A percentile compares a stretch with the other conserved stretches of the same genome.
These are phyloP conservation scores for Mycena amicta DNA, from an alignment of 768 basidiomycete species.

Conservation along the genomic window DNA sequence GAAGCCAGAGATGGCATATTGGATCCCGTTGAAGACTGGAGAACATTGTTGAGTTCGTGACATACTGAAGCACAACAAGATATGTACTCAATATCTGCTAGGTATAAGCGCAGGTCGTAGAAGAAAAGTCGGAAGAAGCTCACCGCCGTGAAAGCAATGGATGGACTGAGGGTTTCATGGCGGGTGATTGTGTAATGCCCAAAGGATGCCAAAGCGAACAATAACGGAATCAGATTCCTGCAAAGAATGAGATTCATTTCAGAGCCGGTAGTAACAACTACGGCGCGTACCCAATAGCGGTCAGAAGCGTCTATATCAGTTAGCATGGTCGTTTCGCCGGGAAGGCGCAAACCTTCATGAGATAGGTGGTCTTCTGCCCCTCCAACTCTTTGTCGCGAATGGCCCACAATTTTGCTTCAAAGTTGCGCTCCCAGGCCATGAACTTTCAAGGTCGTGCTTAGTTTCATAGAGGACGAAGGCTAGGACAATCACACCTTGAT, in stretches of 20 bases:
- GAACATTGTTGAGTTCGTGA: no score
- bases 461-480: not conserved
- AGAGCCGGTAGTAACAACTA: not conserved
- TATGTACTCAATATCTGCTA: no score
- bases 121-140: no score
- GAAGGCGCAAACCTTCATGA: slow-evolving; percentile 47
- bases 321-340: not conserved
- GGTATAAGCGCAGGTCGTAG: no score
- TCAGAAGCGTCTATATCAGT: not conserved
- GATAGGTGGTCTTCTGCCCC: slow-evolving; percentile 65
- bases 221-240: slow-evolving; percentile 34
- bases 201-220: slow-evolving; percentile 37
- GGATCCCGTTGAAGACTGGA: slow-evolving; percentile 62
- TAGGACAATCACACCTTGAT: slow-evolving; percentile 1
- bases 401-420: slow-evolving; percentile 57
- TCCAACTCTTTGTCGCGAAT: slow-evolving; percentile 64
- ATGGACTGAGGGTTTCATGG: slow-evolving; percentile 55
- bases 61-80: no score
- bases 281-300: no score
- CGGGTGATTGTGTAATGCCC: slow-evolving; percentile 55
- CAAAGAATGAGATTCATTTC: not conserved
- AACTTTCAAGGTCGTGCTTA: slow-evolving; percentile 41
- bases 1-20: slow-evolving; percentile 63
- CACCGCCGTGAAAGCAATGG: slow-evolving; percentile 56
- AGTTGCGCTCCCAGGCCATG: slow-evolving; percentile 74